Conservation (phyloP, 208 protist species). For the Wallacemonas sp. region DNA sequence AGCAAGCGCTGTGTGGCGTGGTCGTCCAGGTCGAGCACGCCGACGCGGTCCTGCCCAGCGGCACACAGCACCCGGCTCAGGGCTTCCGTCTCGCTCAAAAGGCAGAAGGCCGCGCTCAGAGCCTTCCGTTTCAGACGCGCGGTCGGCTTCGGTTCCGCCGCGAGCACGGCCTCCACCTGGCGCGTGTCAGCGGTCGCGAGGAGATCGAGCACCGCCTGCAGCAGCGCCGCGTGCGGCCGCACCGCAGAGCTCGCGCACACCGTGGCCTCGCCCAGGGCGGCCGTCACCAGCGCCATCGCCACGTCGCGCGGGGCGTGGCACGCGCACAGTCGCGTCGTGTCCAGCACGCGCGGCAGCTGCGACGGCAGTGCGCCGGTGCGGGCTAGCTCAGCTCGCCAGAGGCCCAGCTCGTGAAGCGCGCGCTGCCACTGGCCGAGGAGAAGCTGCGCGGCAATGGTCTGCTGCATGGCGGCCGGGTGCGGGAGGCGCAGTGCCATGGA, state of each 20-base stretch:
- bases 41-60: slow-evolving; percentile 28
- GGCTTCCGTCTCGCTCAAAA: slow-evolving; percentile 41
- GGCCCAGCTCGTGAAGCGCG: slow-evolving; percentile 27
- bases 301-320: slow-evolving; percentile 15
- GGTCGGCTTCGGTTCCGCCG: background rate
- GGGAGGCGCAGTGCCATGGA: slow-evolving; percentile 20
- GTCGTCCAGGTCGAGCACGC: slow-evolving; percentile 58
- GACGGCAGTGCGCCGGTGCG: slow-evolving; percentile 13
- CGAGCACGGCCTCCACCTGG: background rate
- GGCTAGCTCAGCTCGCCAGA: background rate
- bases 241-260: background rate
- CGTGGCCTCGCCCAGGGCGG: background rate
- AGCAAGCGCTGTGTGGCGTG: slow-evolving; percentile 74
- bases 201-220: slow-evolving; percentile 3
- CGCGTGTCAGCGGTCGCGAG: background rate
- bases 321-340: slow-evolving; percentile 33
- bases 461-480: slow-evolving; percentile 13
- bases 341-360: slow-evolving; percentile 19
- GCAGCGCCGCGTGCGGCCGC: background rate
- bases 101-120: slow-evolving; percentile 56
- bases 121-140: slow-evolving; percentile 28
- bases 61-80: slow-evolving; percentile 51
- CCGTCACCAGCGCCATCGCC: slow-evolving; percentile 5
- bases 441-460: slow-evolving; percentile 21
- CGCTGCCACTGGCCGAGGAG: slow-evolving; percentile 34